Evolutionary conservation across 129 eudicot species (phyloP), one percentile per base, ranked within the genome.

Genomic region (Kitagawia praeruptora): DNA sequence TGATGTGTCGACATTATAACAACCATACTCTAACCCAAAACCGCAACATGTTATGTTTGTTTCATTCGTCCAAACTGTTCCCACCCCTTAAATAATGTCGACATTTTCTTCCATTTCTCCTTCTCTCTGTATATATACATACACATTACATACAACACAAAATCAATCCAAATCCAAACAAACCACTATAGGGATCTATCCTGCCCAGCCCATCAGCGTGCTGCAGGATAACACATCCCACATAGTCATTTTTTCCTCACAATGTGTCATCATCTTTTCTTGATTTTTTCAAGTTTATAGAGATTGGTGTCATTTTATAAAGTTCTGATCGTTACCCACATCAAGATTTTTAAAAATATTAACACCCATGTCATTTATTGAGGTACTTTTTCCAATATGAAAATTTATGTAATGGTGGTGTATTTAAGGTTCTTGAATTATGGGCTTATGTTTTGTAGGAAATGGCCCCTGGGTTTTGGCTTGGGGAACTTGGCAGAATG

Each of bases 331-430:
- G 16, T 23, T 10, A 42, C 77, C 77, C 77, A 42, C 18, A n/a
- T 74, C 56, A 74, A 27, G 31, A 74, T 74, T 44, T 31, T 1
- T n/a, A 31, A 56, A 4, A 31, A 37, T 25, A 37, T 72, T 80
- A 9, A 45, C 12, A 76, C 56, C 82, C 84, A 90, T 91, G 92
- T 91, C 92, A 81, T 84, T 83, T 34, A 54, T 88, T 19, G 85
- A 90, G 91, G 92, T 88, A 71, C 82, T 13, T 18, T 16, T 53
- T 12, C 5, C 41, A 5, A 44, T 74, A 10, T 31, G 1, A 1
- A 0, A 0, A 10, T 73, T 38, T 31, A 5, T n/a, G 40, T 2
- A 25, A 73, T 73, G 46, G 11, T 41, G 27, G 25, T 40, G 6
- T 21, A 21, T 40, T 40, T 72, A 11, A 18, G 28, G 79, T 74